These are phyloP conservation scores for Penicillium goetzii DNA, from an alignment of 495 filamentous ascomycete genomes.

Conservation along the genomic window DNA sequence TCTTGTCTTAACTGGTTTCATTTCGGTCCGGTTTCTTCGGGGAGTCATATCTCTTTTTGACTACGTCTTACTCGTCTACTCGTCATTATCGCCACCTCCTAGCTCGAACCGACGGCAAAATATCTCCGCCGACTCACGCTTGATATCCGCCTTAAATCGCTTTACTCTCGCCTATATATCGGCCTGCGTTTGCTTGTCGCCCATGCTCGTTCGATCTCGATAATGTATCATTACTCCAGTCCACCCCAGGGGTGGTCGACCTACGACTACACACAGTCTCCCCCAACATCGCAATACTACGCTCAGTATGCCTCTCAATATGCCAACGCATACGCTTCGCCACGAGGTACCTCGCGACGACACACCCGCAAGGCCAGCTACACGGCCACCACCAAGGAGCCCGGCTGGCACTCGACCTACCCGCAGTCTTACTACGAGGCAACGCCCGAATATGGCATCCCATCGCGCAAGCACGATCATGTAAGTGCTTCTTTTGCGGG, in stretches of 20 bases:
- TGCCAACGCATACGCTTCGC: conserved; percentile 45
- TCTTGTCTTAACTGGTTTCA: conserved; percentile 2
- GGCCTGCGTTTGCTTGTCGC: conserved; percentile 19
- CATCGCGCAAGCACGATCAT: conserved; percentile 59
- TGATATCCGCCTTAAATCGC: background rate
- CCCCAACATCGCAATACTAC: conserved; percentile 56
- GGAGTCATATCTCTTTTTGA: background rate
- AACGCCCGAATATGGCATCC: conserved; percentile 52
- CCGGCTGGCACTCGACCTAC: conserved; percentile 47
- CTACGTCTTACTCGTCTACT: background rate
- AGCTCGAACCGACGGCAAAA: background rate
- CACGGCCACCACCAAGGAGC: conserved; percentile 45
- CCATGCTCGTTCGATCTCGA: conserved; percentile 47
- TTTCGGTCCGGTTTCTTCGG: conserved; percentile 9
- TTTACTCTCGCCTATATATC: conserved; percentile 2
- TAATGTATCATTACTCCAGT: conserved; percentile 59
- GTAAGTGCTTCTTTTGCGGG: conserved; percentile 60
- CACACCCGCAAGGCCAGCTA: conserved; percentile 54
- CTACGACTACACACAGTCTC: conserved; percentile 55
- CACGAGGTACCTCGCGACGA: conserved; percentile 45
- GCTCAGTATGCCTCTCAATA: conserved; percentile 50
- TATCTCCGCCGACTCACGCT: background rate
- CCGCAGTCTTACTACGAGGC: conserved; percentile 46
- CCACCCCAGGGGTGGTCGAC: conserved; percentile 53
- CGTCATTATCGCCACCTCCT: conserved; percentile 10